These are phyloP conservation scores for Phytophthora hybrid DNA, from an alignment of 352 stramenopile genomes.

Conservation along the genomic window DNA sequence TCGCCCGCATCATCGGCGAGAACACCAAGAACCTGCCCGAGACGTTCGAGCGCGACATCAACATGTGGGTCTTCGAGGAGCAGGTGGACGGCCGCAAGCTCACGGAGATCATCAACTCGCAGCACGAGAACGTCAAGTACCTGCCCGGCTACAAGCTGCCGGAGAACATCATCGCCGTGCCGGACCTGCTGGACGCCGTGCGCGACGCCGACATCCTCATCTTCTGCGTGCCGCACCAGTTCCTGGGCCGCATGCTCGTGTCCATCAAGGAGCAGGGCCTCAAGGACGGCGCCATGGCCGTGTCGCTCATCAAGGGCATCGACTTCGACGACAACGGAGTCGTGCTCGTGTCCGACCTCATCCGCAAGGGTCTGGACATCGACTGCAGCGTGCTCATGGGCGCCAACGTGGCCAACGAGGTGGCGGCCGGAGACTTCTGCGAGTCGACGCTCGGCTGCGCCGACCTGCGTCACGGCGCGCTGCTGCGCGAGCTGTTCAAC, in stretches of 20 bases:
- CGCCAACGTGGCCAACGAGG: constrained; percentile 97
- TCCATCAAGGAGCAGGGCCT: constrained; percentile 88
- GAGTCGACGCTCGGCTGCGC: constrained; percentile 96
- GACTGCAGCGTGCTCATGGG: constrained; percentile 96
- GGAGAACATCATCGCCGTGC: constrained; percentile 93
- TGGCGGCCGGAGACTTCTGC: constrained; percentile 95
- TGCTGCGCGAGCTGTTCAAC: constrained; percentile 83
- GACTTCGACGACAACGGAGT: constrained; percentile 88
- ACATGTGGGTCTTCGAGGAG: constrained; percentile 98
- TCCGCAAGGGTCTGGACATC: constrained; percentile 86
- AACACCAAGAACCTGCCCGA: constrained; percentile 63
- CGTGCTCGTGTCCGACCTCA: constrained; percentile 91
- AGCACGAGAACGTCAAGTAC: constrained; percentile 98
- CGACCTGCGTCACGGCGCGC: constrained; percentile 71
- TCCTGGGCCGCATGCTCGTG: constrained; percentile 90
- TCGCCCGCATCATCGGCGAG: constrained; percentile 85
- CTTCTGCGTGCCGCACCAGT: constrained; percentile 98
- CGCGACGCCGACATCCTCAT: constrained; percentile 93
- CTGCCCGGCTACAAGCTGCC: constrained; percentile 92
- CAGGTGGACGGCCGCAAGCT: constrained; percentile 91
- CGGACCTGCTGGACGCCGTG: constrained; percentile 92
- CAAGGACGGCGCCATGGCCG: constrained; percentile 70
- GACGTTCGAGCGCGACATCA: constrained; percentile 92
- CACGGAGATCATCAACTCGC: constrained; percentile 96
- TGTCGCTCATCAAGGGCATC: constrained; percentile 94